phyloP scores from a whole-genome alignment of 169 alveolate genomes.

The Perkinsus chesapeaki region DNA sequence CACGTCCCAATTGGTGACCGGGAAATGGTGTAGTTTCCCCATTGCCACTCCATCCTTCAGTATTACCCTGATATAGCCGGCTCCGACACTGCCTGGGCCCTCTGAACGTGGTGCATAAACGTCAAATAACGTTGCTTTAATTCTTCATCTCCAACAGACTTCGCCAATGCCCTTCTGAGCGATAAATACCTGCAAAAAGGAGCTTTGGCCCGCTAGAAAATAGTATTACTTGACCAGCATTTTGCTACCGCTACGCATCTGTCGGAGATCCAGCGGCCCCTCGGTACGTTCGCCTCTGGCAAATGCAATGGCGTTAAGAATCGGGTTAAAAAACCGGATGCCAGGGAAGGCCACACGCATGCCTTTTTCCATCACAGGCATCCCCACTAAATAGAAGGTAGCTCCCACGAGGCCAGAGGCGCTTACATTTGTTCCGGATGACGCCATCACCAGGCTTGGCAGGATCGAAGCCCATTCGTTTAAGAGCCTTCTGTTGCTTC shows the following conservation, averaged over 20 bases:
- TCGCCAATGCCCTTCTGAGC: neutral
- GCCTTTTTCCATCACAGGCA: neutral
- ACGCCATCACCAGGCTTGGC: neutral
- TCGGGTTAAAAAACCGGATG: neutral
- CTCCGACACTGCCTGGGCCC: neutral
- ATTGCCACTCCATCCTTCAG: neutral
- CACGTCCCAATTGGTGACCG: too few species aligned
- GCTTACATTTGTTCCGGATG: neutral
- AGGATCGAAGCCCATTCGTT: neutral
- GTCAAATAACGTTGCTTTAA: neutral
- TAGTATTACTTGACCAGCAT: neutral
- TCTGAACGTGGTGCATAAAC: neutral
- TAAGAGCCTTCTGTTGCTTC: neutral
- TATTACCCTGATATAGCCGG: neutral
- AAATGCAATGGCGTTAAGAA: neutral
- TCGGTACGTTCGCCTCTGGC: neutral
- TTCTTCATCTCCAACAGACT: neutral
- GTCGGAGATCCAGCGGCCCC: neutral
- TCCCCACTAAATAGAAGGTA: neutral
- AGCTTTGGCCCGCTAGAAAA: neutral
- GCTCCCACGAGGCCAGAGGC: neutral
- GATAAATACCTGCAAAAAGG: neutral
- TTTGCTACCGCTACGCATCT: neutral
- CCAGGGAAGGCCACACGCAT: neutral
- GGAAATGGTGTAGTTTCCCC: too few species aligned